phyloP scores from a whole-genome alignment of 306 rosid genomes.

The Dalbergia cochinchinensis region DNA sequence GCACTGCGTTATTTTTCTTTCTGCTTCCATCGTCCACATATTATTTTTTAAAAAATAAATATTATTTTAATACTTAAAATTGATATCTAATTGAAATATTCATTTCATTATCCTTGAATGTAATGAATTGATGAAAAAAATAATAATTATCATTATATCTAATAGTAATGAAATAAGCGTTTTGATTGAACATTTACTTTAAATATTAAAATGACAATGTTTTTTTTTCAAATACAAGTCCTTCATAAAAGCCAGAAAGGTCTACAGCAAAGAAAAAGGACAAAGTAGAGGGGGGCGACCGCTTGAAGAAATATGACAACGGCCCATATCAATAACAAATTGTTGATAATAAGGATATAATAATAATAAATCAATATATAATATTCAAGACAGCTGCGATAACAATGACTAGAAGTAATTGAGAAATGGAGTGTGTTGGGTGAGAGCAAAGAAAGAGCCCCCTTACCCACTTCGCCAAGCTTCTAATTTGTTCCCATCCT shows the following conservation, averaged over 20 bases:
- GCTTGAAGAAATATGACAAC: slow-evolving; percentile 36
- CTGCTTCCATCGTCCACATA: slow-evolving; percentile 39
- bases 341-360: neutral
- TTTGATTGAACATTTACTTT: too few relatives aligned
- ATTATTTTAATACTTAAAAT: too few relatives aligned
- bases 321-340: neutral
- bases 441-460: slow-evolving; percentile 54
- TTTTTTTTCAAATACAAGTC: slow-evolving; percentile 20
- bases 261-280: slow-evolving; percentile 35
- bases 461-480: slow-evolving; percentile 45
- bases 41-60: too few relatives aligned
- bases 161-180: too few relatives aligned
- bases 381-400: slow-evolving; percentile 31
- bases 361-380: neutral
- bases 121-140: too few relatives aligned
- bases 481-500: slow-evolving; percentile 14
- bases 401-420: slow-evolving; percentile 55
- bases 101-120: too few relatives aligned
- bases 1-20: slow-evolving; percentile 9
- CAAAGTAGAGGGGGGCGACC: slow-evolving; percentile 27
- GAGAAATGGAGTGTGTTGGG: slow-evolving; percentile 63
- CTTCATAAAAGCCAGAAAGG: slow-evolving; percentile 40
- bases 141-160: too few relatives aligned
- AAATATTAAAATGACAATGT: too few relatives aligned
- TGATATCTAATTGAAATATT: too few relatives aligned